Evolutionary conservation across 257 asterid species (phyloP).

Genomic region (Nicotiana attenuata): DNA sequence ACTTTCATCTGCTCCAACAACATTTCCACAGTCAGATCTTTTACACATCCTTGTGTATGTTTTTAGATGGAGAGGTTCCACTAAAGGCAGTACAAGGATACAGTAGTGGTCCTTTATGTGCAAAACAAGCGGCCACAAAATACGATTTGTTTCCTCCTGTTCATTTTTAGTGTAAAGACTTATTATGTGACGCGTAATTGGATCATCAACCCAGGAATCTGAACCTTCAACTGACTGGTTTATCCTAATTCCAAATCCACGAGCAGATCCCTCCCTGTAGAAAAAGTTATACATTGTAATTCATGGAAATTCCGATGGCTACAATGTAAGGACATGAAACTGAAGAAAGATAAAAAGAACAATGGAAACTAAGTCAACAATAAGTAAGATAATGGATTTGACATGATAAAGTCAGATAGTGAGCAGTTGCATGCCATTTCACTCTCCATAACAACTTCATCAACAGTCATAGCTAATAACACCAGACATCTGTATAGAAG

Average conservation of each 20-base stretch:
- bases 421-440: neutral
- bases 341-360: conserved; percentile 1
- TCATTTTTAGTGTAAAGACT: conserved; percentile 51
- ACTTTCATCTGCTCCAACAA: conserved; percentile 64
- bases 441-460: neutral
- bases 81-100: conserved; percentile 73
- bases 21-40: conserved; percentile 71
- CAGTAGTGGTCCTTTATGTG: conserved; percentile 66
- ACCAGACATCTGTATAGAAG: neutral
- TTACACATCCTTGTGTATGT: conserved; percentile 65
- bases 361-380: neutral
- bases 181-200: conserved; percentile 76
- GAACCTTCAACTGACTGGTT: conserved; percentile 78
- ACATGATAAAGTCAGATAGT: neutral
- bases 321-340: neutral
- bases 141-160: conserved; percentile 45
- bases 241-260: conserved; percentile 77
- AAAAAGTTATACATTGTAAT: conserved; percentile 7
- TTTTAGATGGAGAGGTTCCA: conserved; percentile 73
- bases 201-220: conserved; percentile 98
- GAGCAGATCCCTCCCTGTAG: conserved; percentile 83
- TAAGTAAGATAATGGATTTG: neutral
- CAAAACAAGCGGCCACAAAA: conserved; percentile 79
- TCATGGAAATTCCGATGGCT: neutral
- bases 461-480: neutral